phyloP scores from a whole-genome alignment of 1,139 yeast genomes.

The Kodamaea derodonti region DNA sequence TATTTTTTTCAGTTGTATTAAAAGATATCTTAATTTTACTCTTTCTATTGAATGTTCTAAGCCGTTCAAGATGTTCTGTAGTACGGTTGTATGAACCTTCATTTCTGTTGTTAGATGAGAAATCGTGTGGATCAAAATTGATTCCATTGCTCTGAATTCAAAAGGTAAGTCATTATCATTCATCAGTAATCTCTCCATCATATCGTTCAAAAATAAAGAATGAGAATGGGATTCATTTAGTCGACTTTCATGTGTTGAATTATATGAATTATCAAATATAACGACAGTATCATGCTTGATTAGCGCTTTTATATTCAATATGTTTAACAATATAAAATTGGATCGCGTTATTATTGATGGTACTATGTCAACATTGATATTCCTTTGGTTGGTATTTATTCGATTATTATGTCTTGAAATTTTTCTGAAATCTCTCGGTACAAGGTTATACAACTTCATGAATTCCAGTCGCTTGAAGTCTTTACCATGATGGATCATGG shows the following conservation, averaged over 20 bases:
- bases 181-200: conserved; percentile 24
- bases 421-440: conserved; percentile 41
- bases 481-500: conserved; percentile 37
- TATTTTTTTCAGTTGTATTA: conserved; percentile 42
- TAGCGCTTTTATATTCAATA: conserved; percentile 41
- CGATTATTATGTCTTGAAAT: conserved; percentile 21
- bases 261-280: conserved; percentile 30
- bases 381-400: conserved; percentile 7
- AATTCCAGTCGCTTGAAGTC: conserved; percentile 35
- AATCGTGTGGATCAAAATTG: conserved; percentile 37
- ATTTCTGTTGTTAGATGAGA: conserved; percentile 39
- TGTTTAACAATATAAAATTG: conserved; percentile 35
- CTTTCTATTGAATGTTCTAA: conserved; percentile 41
- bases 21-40: conserved; percentile 34
- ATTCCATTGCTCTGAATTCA: conserved; percentile 44
- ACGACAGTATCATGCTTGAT: conserved; percentile 39
- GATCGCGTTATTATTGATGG: conserved; percentile 39
- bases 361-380: conserved; percentile 35
- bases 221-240: conserved; percentile 37
- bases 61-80: conserved; percentile 33
- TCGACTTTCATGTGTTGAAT: conserved; percentile 21
- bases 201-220: conserved; percentile 30
- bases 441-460: conserved; percentile 33
- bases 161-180: conserved; percentile 33
- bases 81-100: conserved; percentile 41